A percentile compares a stretch with the other conserved stretches of the same genome.
phyloP scores from a whole-genome alignment of 2,329 filamentous ascomycete genomes.

The Geoglossum cookeanum region DNA sequence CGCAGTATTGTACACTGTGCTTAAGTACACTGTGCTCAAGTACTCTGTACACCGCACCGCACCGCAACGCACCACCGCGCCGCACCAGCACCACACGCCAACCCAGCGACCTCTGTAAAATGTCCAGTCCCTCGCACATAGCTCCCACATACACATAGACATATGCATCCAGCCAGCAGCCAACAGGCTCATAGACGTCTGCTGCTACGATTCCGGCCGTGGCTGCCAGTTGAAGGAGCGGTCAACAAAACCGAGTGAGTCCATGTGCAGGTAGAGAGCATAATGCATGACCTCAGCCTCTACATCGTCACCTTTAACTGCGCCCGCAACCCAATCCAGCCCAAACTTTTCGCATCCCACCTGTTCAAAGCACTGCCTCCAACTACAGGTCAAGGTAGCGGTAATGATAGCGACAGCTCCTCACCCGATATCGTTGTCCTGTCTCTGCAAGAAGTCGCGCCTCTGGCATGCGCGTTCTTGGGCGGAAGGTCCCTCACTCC shows the following conservation, averaged over 20 bases:
- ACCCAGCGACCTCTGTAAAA: too few species aligned
- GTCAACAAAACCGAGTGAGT: not conserved
- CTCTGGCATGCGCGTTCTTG: slow-evolving; percentile 67
- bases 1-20: too few species aligned
- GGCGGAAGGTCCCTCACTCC: slow-evolving; percentile 60
- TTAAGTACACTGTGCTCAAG: too few species aligned
- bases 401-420: slow-evolving; percentile 15
- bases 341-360: slow-evolving; percentile 49
- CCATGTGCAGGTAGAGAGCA: too few species aligned
- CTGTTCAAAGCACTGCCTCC: slow-evolving; percentile 41
- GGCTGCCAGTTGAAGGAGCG: not conserved
- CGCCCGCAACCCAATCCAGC: slow-evolving; percentile 50
- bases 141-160: not conserved
- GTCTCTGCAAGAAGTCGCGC: slow-evolving; percentile 73
- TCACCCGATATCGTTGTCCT: slow-evolving; percentile 49
- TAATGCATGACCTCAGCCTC: slow-evolving; percentile 18
- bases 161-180: not conserved
- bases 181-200: not conserved
- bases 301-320: slow-evolving; percentile 86
- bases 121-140: too few species aligned
- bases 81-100: too few species aligned
- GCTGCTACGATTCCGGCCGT: not conserved
- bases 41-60: too few species aligned
- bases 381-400: slow-evolving; percentile 6
- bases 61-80: too few species aligned